Conservation (phyloP, 2,329 filamentous ascomycete species). For the Epichloe typhina region DNA sequence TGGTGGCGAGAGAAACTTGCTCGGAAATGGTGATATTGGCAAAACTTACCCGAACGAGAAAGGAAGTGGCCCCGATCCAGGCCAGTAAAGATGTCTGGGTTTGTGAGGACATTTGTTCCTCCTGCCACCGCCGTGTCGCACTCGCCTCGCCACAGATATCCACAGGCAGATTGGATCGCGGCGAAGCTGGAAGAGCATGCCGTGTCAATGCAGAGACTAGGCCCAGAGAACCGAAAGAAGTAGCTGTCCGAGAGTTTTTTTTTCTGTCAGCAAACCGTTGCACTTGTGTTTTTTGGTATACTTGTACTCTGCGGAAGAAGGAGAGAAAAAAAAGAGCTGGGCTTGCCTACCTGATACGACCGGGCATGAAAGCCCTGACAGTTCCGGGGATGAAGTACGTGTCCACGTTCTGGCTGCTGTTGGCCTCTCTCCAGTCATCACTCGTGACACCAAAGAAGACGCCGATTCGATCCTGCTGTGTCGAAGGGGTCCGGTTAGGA, state of each 20-base stretch:
- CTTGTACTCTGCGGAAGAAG: no score
- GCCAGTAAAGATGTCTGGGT: conserved; percentile 2
- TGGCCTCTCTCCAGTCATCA: conserved; percentile 69
- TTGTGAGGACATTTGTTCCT: conserved; percentile 8
- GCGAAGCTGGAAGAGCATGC: conserved; percentile 65
- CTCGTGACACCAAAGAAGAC: conserved; percentile 67
- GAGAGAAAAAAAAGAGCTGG: no score
- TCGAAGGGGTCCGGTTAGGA: conserved; percentile 26
- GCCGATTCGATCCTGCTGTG: conserved; percentile 44
- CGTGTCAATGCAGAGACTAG: conserved; percentile 60
- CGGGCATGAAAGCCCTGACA: conserved; percentile 35
- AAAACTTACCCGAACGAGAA: no score
- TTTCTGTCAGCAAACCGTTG: no score
- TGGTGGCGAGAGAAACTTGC: no score
- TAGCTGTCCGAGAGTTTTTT: conserved; percentile 31
- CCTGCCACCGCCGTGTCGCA: conserved; percentile 3
- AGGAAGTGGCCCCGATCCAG: neutral
- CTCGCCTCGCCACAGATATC: conserved; percentile 4
- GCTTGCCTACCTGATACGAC: conserved; percentile 47
- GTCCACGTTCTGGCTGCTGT: conserved; percentile 53
- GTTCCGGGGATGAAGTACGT: conserved; percentile 42
- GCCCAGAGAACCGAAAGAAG: conserved; percentile 64
- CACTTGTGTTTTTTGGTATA: no score
- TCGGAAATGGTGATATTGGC: no score
- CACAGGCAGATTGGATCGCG: conserved; percentile 30